Evolutionary conservation across 2,329 filamentous ascomycete genomes (phyloP), one percentile per base, ranked within the genome.

Genomic region (Aspergillus sp.): DNA sequence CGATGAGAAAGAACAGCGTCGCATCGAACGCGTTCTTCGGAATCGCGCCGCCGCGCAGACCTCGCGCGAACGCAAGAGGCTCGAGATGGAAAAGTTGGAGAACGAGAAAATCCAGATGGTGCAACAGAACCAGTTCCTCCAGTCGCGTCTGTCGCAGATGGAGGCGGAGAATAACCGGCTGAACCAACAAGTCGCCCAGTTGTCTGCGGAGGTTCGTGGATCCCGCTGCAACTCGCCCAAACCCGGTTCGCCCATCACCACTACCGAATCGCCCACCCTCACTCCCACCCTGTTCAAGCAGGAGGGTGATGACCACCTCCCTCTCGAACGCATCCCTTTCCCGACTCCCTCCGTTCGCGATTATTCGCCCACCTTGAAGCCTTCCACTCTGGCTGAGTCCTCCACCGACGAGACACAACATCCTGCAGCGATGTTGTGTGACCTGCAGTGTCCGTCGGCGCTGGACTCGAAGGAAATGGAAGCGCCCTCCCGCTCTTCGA

Each of bases 371-470:
- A 69, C 60, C 46, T 57, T 66, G 49, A 64, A 65, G 55, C 63
- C 65, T 57, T 65, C 65, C 56, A 66, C 63, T 65, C 67, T 70
- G 64, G 68, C 70, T 68, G 67, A 73, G 74, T 79, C 84, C 73
- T 79, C 86, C 19, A 19, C 19, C 82, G 88, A 94, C 80, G 75
- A 81, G 93, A 93, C 90, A 96, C 93, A 96, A 96, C 90, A 94
- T 95, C 90, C 93, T 97, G 93, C 93, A 79, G 93, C 80, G 90
- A 85, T 96, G 91, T 96, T 97, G 93, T 97, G 85, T 73, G 93
- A 95, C 93, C 93, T 94, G 93, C 93, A 86, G 93, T 98, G 93
- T 97, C 93, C 82, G 84, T 91, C 86, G 19, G 19, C 19, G 85
- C 80, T 74, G 77, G 79, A 58, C 58, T 71, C 67, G 69, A 69